Evolutionary conservation across 495 filamentous ascomycete genomes (phyloP).

Genomic region (Stereocaulon alpinum): DNA sequence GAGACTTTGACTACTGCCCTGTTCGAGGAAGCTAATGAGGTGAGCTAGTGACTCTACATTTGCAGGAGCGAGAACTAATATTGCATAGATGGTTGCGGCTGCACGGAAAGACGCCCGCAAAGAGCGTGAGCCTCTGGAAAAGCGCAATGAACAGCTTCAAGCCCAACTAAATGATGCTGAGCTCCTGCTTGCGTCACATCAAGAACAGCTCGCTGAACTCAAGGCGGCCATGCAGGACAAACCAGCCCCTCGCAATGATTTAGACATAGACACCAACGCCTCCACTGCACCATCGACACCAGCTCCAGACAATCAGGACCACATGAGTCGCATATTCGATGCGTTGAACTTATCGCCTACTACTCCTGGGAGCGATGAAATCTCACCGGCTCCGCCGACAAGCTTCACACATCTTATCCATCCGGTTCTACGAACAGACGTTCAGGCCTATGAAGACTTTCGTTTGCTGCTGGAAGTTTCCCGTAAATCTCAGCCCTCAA

Average conservation of each 20-base stretch:
- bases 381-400: constrained; percentile 70
- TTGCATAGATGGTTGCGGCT: constrained; percentile 73
- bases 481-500: constrained; percentile 46
- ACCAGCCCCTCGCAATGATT: constrained; percentile 59
- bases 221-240: constrained; percentile 88
- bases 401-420: constrained; percentile 75
- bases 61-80: constrained; percentile 25
- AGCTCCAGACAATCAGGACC: constrained; percentile 33
- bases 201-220: constrained; percentile 84
- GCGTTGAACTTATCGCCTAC: constrained; percentile 36
- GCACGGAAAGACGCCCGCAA: constrained; percentile 51
- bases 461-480: constrained; percentile 61
- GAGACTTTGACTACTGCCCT: constrained; percentile 81
- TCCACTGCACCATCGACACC: constrained; percentile 63
- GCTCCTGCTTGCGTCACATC: constrained; percentile 73
- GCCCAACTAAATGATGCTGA: constrained; percentile 76
- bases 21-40: constrained; percentile 90
- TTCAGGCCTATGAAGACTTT: constrained; percentile 77
- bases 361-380: constrained; percentile 41
- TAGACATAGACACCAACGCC: constrained; percentile 43
- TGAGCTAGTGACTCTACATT: constrained; percentile 25
- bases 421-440: constrained; percentile 71
- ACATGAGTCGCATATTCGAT: constrained; percentile 36
- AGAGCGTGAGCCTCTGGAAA: constrained; percentile 63
- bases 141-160: constrained; percentile 69